These are phyloP conservation scores for Picochlorum sp. DNA, from an alignment of 139 green algal genomes.

Conservation along the genomic window DNA sequence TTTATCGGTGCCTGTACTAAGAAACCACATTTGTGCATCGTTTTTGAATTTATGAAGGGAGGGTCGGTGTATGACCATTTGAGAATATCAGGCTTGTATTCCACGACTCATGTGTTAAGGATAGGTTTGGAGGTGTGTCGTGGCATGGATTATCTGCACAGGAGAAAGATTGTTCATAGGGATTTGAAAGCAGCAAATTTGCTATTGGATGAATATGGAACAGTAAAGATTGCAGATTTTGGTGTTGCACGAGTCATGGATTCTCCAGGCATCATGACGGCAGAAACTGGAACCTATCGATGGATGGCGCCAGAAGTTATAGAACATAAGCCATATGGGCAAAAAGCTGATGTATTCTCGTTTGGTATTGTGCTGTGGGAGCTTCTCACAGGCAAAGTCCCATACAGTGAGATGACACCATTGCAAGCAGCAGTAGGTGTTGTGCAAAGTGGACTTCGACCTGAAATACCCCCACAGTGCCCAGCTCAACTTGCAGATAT, in stretches of 20 bases:
- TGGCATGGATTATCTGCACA: slow-evolving; percentile 99
- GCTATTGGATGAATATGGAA: slow-evolving; percentile 89
- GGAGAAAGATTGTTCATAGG: slow-evolving; percentile 94
- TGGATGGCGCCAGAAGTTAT: slow-evolving; percentile 99
- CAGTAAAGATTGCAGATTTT: slow-evolving; percentile 95
- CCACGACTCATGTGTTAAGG: slow-evolving; percentile 63
- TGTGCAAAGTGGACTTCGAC: slow-evolving; percentile 94
- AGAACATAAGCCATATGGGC: slow-evolving; percentile 89
- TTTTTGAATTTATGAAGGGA: slow-evolving; percentile 97
- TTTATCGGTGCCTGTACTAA: slow-evolving; percentile 98
- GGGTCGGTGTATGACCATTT: slow-evolving; percentile 93
- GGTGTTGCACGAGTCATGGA: slow-evolving; percentile 89
- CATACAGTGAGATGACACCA: slow-evolving; percentile 89
- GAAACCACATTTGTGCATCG: slow-evolving; percentile 94
- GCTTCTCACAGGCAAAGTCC: slow-evolving; percentile 81
- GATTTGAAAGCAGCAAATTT: slow-evolving; percentile 87
- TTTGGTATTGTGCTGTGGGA: slow-evolving; percentile 82
- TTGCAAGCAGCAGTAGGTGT: slow-evolving; percentile 84
- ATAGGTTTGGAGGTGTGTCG: slow-evolving; percentile 76
- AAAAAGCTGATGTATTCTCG: slow-evolving; percentile 80
- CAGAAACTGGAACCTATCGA: slow-evolving; percentile 97
- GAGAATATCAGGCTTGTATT: slow-evolving; percentile 53
- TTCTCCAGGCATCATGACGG: slow-evolving; percentile 85
- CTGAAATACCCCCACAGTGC: slow-evolving; percentile 56
- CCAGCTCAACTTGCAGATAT: slow-evolving; percentile 57